These are phyloP conservation scores for Zymoseptoria ardabiliae DNA, from an alignment of 2,329 filamentous ascomycete species.

Conservation along the genomic window DNA sequence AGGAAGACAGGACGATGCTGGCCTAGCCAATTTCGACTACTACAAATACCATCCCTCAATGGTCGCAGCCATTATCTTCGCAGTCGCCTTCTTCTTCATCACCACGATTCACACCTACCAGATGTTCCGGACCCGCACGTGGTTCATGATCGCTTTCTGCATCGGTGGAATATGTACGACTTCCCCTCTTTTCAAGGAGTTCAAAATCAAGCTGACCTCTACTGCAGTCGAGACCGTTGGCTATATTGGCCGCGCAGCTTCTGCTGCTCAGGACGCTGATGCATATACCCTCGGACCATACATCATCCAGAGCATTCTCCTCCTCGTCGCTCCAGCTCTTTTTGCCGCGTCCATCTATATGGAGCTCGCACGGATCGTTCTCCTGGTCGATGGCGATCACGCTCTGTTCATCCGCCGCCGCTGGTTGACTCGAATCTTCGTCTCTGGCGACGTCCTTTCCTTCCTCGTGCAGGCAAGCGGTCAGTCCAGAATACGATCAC, in stretches of 20 bases:
- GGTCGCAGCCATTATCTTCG: constrained; percentile 23
- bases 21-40: constrained; percentile 6
- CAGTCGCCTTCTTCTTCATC: constrained; percentile 22
- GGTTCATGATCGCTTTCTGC: constrained; percentile 47
- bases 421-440: constrained; percentile 44
- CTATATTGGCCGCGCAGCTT: constrained; percentile 45
- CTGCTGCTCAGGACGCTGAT: constrained; percentile 33
- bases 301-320: constrained; percentile 39
- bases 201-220: neutral
- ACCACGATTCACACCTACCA: constrained; percentile 34
- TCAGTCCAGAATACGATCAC: neutral
- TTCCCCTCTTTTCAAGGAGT: constrained; percentile 14
- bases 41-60: constrained; percentile 7
- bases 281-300: constrained; percentile 35
- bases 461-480: constrained; percentile 38
- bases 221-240: constrained; percentile 45
- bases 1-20: neutral
- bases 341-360: constrained; percentile 47
- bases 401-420: constrained; percentile 37
- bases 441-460: constrained; percentile 41
- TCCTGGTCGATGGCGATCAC: constrained; percentile 35
- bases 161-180: constrained; percentile 38
- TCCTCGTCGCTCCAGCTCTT: constrained; percentile 44
- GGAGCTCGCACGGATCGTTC: constrained; percentile 41
- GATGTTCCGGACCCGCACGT: constrained; percentile 35